Evolutionary conservation across 805 yeast genomes (phyloP).

Genomic region (Wilhelminamyces savonicus): DNA sequence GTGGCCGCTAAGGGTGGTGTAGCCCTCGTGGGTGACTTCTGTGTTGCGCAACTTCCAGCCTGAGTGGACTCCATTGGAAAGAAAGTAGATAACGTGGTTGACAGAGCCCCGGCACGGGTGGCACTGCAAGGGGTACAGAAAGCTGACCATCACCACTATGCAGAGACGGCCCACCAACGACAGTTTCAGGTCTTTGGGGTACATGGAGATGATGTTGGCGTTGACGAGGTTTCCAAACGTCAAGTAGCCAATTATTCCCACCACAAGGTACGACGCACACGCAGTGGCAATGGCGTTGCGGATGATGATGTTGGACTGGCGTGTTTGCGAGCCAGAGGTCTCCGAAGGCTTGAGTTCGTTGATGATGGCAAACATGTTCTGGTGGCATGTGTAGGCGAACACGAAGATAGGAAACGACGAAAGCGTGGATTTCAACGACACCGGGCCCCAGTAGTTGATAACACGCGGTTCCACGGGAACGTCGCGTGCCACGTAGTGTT

Average conservation of each 20-base stretch:
- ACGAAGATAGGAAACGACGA: slow-evolving; percentile 69
- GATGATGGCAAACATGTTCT: slow-evolving; percentile 71
- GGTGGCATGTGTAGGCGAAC: slow-evolving; percentile 78
- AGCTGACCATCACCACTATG: slow-evolving; percentile 64
- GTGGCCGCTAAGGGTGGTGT: slow-evolving; percentile 13
- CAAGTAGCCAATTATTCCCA: slow-evolving; percentile 65
- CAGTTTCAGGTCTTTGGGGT: slow-evolving; percentile 44
- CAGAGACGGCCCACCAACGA: slow-evolving; percentile 53
- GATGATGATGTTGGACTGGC: slow-evolving; percentile 45
- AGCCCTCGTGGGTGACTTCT: slow-evolving; percentile 13
- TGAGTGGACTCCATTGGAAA: slow-evolving; percentile 24
- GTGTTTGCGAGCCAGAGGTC: slow-evolving; percentile 30
- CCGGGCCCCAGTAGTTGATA: slow-evolving; percentile 34
- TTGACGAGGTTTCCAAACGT: slow-evolving; percentile 61
- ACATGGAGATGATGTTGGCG: slow-evolving; percentile 69
- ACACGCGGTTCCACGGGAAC: slow-evolving; percentile 9
- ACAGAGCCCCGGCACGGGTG: slow-evolving; percentile 74
- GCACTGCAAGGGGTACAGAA: slow-evolving; percentile 73
- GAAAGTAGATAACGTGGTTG: slow-evolving; percentile 56
- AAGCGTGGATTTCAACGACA: slow-evolving; percentile 32
- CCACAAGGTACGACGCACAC: slow-evolving; percentile 49
- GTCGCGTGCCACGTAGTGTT: slow-evolving; percentile 35
- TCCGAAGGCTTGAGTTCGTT: slow-evolving; percentile 51
- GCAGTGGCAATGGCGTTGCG: slow-evolving; percentile 52
- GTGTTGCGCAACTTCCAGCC: slow-evolving; percentile 16